Conservation (phyloP, 2,329 filamentous ascomycete genomes). For the Orbilia oligospora region DNA sequence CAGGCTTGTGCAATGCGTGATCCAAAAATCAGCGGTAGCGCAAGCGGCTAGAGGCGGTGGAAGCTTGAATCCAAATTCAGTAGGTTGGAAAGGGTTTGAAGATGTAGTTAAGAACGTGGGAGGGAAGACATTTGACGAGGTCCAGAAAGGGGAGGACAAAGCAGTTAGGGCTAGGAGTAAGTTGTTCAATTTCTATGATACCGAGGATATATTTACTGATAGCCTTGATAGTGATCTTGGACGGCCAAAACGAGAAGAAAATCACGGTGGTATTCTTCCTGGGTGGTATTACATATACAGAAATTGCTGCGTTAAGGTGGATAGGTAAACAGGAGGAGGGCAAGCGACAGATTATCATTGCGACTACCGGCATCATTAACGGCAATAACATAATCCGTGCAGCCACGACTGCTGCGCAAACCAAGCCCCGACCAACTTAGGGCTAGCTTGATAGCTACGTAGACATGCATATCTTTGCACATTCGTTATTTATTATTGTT, state of each 20-base stretch:
- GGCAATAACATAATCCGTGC: constrained; percentile 90
- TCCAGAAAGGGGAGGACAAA: constrained; percentile 93
- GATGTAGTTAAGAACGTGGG: constrained; percentile 89
- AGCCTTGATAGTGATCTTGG: constrained; percentile 71
- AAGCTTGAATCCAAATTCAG: constrained; percentile 68
- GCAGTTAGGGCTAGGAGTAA: constrained; percentile 81
- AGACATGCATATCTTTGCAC: not conserved
- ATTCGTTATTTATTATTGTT: not conserved
- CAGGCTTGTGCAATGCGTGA: constrained; percentile 88
- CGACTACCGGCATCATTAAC: constrained; percentile 90
- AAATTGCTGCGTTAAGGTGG: constrained; percentile 93
- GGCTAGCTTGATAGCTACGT: not conserved
- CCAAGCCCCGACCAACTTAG: constrained; percentile 38
- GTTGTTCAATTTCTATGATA: not conserved
- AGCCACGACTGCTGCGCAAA: constrained; percentile 75
- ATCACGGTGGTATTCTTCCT: constrained; percentile 96
- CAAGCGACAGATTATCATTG: constrained; percentile 84
- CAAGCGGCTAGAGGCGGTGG: constrained; percentile 77
- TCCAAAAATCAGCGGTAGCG: constrained; percentile 89
- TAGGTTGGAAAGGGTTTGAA: constrained; percentile 90
- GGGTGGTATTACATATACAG: constrained; percentile 95
- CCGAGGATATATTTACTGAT: constrained; percentile 9
- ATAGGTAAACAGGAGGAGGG: constrained; percentile 84
- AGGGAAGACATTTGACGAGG: constrained; percentile 90
- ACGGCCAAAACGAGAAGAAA: constrained; percentile 81